phyloP scores from a whole-genome alignment of 768 basidiomycete genomes.

The Termitomyces sp. region DNA sequence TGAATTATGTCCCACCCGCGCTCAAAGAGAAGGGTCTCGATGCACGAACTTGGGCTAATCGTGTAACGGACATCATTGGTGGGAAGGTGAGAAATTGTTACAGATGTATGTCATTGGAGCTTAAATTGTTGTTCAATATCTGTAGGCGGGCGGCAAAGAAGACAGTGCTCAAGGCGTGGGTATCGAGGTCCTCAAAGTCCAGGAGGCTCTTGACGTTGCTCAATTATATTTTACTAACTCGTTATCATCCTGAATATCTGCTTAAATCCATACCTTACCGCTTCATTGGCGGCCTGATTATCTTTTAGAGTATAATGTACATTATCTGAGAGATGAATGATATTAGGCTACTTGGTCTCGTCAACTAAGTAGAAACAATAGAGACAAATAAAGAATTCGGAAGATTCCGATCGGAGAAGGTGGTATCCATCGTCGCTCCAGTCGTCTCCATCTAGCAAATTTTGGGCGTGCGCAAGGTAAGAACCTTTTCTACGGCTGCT shows the following conservation, averaged over 20 bases:
- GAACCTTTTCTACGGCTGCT: background rate
- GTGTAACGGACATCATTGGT: slow-evolving; percentile 73
- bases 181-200: slow-evolving; percentile 49
- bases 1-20: slow-evolving; percentile 66
- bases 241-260: slow-evolving; percentile 1
- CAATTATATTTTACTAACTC: slow-evolving; percentile 28
- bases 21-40: slow-evolving; percentile 65
- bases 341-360: too few relatives aligned
- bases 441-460: slow-evolving; percentile 12
- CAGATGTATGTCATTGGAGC: background rate
- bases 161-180: slow-evolving; percentile 92
- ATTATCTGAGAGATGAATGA: too few relatives aligned
- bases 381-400: slow-evolving; percentile 9
- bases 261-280: background rate
- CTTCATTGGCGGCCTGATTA: background rate
- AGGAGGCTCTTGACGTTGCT: slow-evolving; percentile 63
- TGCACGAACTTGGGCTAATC: slow-evolving; percentile 83
- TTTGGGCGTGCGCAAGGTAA: slow-evolving; percentile 16
- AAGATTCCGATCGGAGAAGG: slow-evolving; percentile 10
- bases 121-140: background rate
- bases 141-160: slow-evolving; percentile 90
- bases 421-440: background rate
- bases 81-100: slow-evolving; percentile 64
- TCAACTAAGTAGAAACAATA: slow-evolving; percentile 1
- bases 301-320: background rate